Conservation (phyloP, 2,329 filamentous ascomycete species). For the Colletotrichum tofieldiae region DNA sequence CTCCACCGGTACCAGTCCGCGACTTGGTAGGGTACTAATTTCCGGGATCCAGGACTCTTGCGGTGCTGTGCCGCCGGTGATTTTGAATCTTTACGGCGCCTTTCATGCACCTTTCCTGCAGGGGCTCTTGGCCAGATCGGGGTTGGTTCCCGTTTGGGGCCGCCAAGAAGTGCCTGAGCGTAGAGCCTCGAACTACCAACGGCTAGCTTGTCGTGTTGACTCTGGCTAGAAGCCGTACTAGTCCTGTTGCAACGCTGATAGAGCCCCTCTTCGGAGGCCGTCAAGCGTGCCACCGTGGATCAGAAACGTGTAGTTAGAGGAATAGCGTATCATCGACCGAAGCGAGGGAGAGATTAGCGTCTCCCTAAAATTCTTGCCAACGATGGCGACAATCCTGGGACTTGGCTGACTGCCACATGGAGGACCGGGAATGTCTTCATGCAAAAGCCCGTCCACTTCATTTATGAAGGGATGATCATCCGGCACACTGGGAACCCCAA, state of each 20-base stretch:
- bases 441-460: constrained; percentile 12
- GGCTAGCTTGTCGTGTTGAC: neutral
- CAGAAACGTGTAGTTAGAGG: constrained; percentile 7
- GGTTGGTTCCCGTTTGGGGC: constrained; percentile 26
- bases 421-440: constrained; percentile 8
- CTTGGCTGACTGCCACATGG: constrained; percentile 34
- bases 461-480: constrained; percentile 35
- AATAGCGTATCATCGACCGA: constrained; percentile 31
- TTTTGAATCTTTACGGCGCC: constrained; percentile 7
- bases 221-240: constrained; percentile 5
- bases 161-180: constrained; percentile 25
- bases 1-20: constrained; percentile 11
- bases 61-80: constrained; percentile 35
- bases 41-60: constrained; percentile 14
- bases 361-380: constrained; percentile 15
- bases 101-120: constrained; percentile 21
- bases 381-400: constrained; percentile 1
- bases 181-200: neutral
- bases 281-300: neutral
- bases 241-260: neutral
- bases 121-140: constrained; percentile 36
- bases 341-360: constrained; percentile 21
- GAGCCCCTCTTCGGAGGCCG: neutral
- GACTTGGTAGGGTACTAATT: constrained; percentile 25
- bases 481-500: constrained; percentile 9